A percentile compares a stretch with the other conserved stretches of the same genome.
Conservation (phyloP, 495 filamentous ascomycete genomes). For the Penicillium egyptiacum region DNA sequence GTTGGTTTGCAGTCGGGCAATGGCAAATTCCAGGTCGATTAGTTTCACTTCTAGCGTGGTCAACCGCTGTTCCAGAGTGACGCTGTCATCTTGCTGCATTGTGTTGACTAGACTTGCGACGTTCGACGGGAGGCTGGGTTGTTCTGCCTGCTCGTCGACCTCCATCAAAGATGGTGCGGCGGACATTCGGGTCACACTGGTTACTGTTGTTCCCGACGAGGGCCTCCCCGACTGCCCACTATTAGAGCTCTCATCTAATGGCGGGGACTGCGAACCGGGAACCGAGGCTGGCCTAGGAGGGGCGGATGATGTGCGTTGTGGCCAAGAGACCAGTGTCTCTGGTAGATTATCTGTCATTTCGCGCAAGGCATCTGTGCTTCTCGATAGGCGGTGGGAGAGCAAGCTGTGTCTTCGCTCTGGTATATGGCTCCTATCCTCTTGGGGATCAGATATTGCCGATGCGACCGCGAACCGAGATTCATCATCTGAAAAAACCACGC, state of each 20-base stretch:
- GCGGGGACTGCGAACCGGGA: slow-evolving; percentile 27
- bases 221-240: slow-evolving; percentile 30
- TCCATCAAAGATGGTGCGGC: slow-evolving; percentile 25
- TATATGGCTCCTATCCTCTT: slow-evolving; percentile 23
- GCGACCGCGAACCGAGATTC: slow-evolving; percentile 36
- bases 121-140: slow-evolving; percentile 39
- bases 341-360: slow-evolving; percentile 27
- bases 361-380: slow-evolving; percentile 34
- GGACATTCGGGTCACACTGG: slow-evolving; percentile 29
- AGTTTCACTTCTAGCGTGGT: slow-evolving; percentile 56
- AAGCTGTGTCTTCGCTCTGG: slow-evolving; percentile 22
- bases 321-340: slow-evolving; percentile 30
- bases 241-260: slow-evolving; percentile 26
- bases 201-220: slow-evolving; percentile 35
- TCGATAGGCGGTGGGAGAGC: slow-evolving; percentile 31
- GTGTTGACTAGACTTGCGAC: slow-evolving; percentile 42
- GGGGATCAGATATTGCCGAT: slow-evolving; percentile 30
- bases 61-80: slow-evolving; percentile 51
- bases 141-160: slow-evolving; percentile 21
- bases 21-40: slow-evolving; percentile 56
- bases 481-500: slow-evolving; percentile 46
- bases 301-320: slow-evolving; percentile 27
- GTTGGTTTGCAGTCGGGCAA: slow-evolving; percentile 51
- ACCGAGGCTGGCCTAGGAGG: slow-evolving; percentile 18
- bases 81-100: slow-evolving; percentile 48